Conservation (phyloP, 1,284 basidiomycete genomes). For the Omphalotus olearius region DNA sequence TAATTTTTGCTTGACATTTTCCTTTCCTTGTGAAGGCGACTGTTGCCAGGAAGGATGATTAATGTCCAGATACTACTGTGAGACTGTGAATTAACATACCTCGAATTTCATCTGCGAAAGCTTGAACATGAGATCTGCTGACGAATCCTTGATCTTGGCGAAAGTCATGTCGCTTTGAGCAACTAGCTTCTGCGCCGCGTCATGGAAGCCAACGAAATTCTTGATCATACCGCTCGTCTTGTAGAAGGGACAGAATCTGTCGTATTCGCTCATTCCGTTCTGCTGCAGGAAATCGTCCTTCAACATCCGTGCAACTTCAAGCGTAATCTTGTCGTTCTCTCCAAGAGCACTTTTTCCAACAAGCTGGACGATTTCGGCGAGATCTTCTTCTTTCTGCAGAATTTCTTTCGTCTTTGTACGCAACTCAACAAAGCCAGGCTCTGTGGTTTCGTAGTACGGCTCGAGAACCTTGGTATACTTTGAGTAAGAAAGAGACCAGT, state of each 20-base stretch:
- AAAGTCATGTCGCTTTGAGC: constrained; percentile 89
- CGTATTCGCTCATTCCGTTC: constrained; percentile 98
- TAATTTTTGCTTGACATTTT: constrained; percentile 75
- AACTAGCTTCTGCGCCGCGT: constrained; percentile 83
- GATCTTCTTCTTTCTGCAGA: constrained; percentile 96
- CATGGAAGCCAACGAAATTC: constrained; percentile 95
- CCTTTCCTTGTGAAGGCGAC: constrained; percentile 85
- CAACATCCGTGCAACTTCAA: constrained; percentile 96
- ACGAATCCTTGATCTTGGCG: constrained; percentile 84
- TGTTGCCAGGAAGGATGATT: constrained; percentile 29
- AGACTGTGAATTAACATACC: constrained; percentile 40
- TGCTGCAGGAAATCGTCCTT: constrained; percentile 99
- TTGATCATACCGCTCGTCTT: constrained; percentile 95
- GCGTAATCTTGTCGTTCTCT: constrained; percentile 97
- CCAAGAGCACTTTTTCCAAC: constrained; percentile 98
- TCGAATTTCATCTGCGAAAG: constrained; percentile 99
- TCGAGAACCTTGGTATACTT: constrained; percentile 97
- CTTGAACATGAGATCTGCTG: constrained; percentile 89
- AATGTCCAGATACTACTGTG: constrained; percentile 8
- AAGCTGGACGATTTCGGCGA: constrained; percentile 98
- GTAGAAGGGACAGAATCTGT: constrained; percentile 98
- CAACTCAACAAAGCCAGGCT: constrained; percentile 91
- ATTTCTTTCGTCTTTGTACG: constrained; percentile 94
- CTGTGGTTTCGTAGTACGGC: constrained; percentile 86
- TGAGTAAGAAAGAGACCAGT: constrained; percentile 98